phyloP scores from a whole-genome alignment of 768 basidiomycete species.

The Cantharellus cinnabarinus region DNA sequence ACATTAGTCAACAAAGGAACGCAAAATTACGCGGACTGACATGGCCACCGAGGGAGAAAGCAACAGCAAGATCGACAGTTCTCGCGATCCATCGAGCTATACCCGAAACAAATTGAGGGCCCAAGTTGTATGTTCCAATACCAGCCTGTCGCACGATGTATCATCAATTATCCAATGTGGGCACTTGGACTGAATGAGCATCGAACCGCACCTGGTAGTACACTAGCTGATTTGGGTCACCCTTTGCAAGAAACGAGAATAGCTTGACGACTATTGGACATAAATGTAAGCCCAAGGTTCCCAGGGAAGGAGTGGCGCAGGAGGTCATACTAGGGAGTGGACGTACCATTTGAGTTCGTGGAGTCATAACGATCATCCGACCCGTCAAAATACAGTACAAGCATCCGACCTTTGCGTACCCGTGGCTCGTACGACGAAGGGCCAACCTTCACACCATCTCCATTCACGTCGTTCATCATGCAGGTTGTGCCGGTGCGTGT shows the following conservation, averaged over 20 bases:
- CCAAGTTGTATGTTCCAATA: slow-evolving; percentile 13
- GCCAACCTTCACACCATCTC: no score
- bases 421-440: no score
- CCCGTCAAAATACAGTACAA: slow-evolving; percentile 54
- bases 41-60: slow-evolving; percentile 55
- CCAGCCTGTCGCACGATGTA: not conserved
- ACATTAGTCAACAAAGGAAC: not conserved
- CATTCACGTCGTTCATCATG: no score
- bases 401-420: slow-evolving; percentile 17
- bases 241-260: slow-evolving; percentile 16
- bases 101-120: slow-evolving; percentile 43
- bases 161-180: no score
- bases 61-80: slow-evolving; percentile 44
- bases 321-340: no score
- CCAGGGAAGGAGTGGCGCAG: no score
- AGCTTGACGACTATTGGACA: slow-evolving; percentile 14
- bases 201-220: slow-evolving; percentile 10
- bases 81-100: slow-evolving; percentile 34
- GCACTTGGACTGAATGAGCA: not conserved
- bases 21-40: slow-evolving; percentile 9
- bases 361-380: slow-evolving; percentile 17
- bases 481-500: no score
- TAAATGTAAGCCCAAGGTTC: not conserved
- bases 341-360: slow-evolving; percentile 30
- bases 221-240: slow-evolving; percentile 13